A percentile compares a stretch with the other conserved stretches of the same genome.
Evolutionary conservation across 2,329 filamentous ascomycete genomes (phyloP).

Genomic region (Microcera coccophila): DNA sequence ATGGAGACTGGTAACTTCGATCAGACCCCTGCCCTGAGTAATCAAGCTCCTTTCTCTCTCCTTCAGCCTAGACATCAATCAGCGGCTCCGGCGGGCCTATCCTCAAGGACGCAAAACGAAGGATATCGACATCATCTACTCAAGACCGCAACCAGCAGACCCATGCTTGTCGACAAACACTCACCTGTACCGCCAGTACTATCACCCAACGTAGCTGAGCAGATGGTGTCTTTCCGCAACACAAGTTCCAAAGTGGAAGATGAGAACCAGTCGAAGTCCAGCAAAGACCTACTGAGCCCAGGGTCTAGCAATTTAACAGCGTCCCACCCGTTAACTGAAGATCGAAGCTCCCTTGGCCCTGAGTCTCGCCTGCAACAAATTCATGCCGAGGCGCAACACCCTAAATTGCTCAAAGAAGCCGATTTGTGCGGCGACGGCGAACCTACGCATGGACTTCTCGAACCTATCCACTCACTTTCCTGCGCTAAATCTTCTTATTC

Average conservation of each 20-base stretch:
- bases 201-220: conserved; percentile 3
- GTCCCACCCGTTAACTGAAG: neutral
- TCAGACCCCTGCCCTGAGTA: conserved; percentile 32
- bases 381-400: neutral
- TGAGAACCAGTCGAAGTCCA: conserved; percentile 7
- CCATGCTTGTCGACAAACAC: conserved; percentile 19
- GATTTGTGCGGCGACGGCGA: neutral
- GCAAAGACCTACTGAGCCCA: neutral
- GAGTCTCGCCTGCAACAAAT: neutral
- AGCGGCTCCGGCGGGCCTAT: neutral
- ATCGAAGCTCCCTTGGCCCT: neutral
- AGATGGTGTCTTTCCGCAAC: neutral
- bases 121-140: conserved; percentile 21
- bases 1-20: conserved; percentile 30
- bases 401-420: neutral
- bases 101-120: conserved; percentile 6
- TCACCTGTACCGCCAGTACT: conserved; percentile 17
- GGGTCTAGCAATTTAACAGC: neutral
- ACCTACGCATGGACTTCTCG: neutral
- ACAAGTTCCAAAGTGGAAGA: conserved; percentile 1
- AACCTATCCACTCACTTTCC: neutral
- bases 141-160: conserved; percentile 19
- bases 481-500: neutral
- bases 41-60: conserved; percentile 25
- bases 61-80: conserved; percentile 12